These are phyloP conservation scores for Rhodocollybia butyracea DNA, from an alignment of 768 basidiomycete genomes.

Conservation along the genomic window DNA sequence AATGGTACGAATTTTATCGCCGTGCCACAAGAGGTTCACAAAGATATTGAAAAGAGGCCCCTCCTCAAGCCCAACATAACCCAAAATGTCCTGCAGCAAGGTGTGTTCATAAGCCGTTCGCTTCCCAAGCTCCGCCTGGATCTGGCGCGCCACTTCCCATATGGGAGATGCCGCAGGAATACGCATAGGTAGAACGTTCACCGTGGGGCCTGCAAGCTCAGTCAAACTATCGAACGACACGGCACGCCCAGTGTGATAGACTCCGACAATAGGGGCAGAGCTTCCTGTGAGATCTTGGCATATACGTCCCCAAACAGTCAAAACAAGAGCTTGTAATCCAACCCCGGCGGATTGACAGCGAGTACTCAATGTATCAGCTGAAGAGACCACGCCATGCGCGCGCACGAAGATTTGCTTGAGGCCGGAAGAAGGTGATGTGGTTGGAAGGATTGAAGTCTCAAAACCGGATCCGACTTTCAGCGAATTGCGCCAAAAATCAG, in stretches of 20 bases:
- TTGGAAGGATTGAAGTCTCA: background rate
- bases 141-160: background rate
- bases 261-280: background rate
- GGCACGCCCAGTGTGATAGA: conserved; percentile 9
- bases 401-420: conserved; percentile 8
- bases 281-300: background rate
- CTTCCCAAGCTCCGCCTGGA: conserved; percentile 5
- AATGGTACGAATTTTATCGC: conserved; percentile 6
- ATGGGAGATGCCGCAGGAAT: background rate
- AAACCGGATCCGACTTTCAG: background rate
- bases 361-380: background rate
- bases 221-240: conserved; percentile 3
- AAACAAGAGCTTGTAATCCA: conserved; percentile 2
- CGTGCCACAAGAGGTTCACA: conserved; percentile 8
- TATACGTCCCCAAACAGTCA: conserved; percentile 7
- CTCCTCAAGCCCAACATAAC: background rate
- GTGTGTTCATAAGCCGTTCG: conserved; percentile 6
- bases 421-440: background rate
- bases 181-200: conserved; percentile 5
- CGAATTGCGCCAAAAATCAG: background rate
- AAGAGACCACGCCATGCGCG: background rate
- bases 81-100: background rate
- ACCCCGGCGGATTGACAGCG: conserved; percentile 1
- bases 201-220: background rate
- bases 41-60: conserved; percentile 9